Evolutionary conservation across 2,329 filamentous ascomycete genomes (phyloP), one percentile per base, ranked within the genome.

Genomic region (Arthrobotrys entomopaga): DNA sequence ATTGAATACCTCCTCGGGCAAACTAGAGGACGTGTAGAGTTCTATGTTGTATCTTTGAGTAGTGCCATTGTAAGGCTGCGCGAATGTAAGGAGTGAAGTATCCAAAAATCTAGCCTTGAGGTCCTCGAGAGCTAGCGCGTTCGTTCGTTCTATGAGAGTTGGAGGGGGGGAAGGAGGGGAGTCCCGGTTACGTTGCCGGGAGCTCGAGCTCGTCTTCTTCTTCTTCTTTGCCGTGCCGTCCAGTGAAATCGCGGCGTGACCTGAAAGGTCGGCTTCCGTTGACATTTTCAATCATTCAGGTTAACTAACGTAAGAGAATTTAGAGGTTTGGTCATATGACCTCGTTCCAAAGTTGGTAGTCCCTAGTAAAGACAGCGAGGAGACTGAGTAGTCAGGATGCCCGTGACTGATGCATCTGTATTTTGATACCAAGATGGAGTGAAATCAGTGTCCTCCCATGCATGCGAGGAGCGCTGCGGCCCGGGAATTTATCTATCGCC

Each of bases 21-120:
- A 42, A 15, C 77, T 71, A 15, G 65, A 65, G 8, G 77, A 63
- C n/a, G 75, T 77, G 48, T 78, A 75, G 13, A 79, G 57, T 15
- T 73, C 76, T 52, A 79, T 69, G 48, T 60, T 61, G 48, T 75
- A 75, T 20, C 49, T 38, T 34, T 61, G 64, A 8, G 19, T 3
- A 2, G 56, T 26, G 2, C 3, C 69, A 66, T 63, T 57, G 19
- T 50, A 3, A n/a, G 19, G 16, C 7, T 13, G 26, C 19, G 50
- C 22, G 29, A 74, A 74, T 4, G 26, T 58, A 24, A 67, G 63
- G 8, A 74, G 58, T 15, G 70, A 63, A 22, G 57, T 29, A 49
- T 74, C 63, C 43, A 74, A 38, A 20, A 74, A 74, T 19, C 50
- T 50, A 15, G 70, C 57, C 46, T 74, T 74, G 49, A 74, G 63